Conservation (phyloP, 2,329 filamentous ascomycete genomes). For the Fusarium scirpi region DNA sequence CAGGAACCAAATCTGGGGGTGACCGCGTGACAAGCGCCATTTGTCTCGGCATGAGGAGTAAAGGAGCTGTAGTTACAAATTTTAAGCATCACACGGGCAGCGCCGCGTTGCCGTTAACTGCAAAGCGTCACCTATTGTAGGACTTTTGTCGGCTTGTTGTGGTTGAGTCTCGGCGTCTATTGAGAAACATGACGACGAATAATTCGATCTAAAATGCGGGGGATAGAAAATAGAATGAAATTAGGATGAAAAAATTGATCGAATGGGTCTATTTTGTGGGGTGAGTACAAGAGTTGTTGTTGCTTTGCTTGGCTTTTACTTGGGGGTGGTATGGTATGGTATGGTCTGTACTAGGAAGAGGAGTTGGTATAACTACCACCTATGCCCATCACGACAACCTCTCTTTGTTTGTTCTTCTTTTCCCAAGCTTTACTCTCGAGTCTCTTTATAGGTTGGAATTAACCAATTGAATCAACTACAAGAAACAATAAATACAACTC, state of each 20-base stretch:
- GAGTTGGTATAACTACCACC: constrained; percentile 43
- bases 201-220: constrained; percentile 40
- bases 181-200: constrained; percentile 34
- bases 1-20: constrained; percentile 43
- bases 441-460: background rate
- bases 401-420: constrained; percentile 10
- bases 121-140: constrained; percentile 34
- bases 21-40: constrained; percentile 46
- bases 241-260: background rate
- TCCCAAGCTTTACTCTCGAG: constrained; percentile 13
- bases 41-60: constrained; percentile 19
- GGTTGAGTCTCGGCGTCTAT: constrained; percentile 5
- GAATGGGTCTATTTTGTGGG: constrained; percentile 41
- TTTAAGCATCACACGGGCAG: constrained; percentile 41
- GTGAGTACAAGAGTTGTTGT: constrained; percentile 40
- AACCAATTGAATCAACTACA: background rate
- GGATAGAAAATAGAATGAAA: constrained; percentile 4
- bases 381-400: constrained; percentile 38
- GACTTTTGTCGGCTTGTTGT: background rate
- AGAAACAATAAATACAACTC: constrained; percentile 12
- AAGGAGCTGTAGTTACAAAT: background rate
- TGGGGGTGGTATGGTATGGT: constrained; percentile 32
- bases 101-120: constrained; percentile 44
- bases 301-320: constrained; percentile 16
- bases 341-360: constrained; percentile 9